A percentile compares a stretch with the other conserved stretches of the same genome.
These are phyloP conservation scores for Schwanniomyces polymorphus DNA, from an alignment of 805 yeast genomes.

Conservation along the genomic window DNA sequence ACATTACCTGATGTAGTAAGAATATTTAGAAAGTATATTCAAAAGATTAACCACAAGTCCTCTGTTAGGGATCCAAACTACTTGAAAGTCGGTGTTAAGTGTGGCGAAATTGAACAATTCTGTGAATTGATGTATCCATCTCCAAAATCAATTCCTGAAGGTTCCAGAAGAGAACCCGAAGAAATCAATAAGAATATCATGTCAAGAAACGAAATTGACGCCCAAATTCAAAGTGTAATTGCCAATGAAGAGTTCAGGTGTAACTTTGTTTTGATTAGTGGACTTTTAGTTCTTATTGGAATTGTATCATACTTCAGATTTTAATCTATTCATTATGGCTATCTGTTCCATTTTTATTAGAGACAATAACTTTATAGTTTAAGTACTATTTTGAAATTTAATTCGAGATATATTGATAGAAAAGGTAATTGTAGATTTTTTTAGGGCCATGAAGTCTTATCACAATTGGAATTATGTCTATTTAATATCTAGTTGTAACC, in stretches of 20 bases:
- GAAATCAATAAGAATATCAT: conserved; percentile 37
- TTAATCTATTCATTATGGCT: neutral
- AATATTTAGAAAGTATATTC: conserved; percentile 74
- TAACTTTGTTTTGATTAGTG: conserved; percentile 14
- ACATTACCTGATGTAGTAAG: conserved; percentile 72
- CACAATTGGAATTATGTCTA: too few relatives aligned
- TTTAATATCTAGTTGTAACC: too few relatives aligned
- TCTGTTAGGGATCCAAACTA: conserved; percentile 84
- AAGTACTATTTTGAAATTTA: neutral
- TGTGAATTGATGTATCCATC: conserved; percentile 75
- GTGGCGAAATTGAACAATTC: conserved; percentile 87
- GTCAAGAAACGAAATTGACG: conserved; percentile 43
- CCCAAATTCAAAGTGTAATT: conserved; percentile 7
- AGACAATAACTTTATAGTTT: neutral
- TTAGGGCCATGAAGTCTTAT: too few relatives aligned
- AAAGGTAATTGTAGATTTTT: neutral
- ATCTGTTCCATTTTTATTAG: neutral
- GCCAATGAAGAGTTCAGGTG: conserved; percentile 13
- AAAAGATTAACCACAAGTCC: conserved; percentile 75
- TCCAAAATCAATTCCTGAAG: conserved; percentile 51
- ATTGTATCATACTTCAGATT: conserved; percentile 1
- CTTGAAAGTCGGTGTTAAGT: conserved; percentile 75
- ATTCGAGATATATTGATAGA: neutral
- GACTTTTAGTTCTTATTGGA: conserved; percentile 6
- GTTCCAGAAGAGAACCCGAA: conserved; percentile 38